Percentiles rank a stretch among this genome's conserved stretches.
Conservation (phyloP, 768 basidiomycete species). For the Mycena vitilis region DNA sequence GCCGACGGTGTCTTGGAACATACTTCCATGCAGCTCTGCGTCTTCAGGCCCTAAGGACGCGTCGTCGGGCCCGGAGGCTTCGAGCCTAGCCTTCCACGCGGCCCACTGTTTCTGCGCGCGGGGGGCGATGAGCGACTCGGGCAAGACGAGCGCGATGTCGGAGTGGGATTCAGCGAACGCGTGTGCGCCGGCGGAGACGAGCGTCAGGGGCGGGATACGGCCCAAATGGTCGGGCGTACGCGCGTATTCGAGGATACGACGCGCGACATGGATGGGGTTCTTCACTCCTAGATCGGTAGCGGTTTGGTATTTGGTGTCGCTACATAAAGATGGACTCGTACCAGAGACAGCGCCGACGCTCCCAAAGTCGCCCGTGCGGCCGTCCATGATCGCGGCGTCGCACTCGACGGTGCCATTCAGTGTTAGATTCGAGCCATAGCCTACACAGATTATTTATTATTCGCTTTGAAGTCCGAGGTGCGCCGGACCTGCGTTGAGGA, state of each 20-base stretch:
- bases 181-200: slow-evolving; percentile 72
- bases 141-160: slow-evolving; percentile 45
- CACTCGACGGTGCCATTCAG: slow-evolving; percentile 81
- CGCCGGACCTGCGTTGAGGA: slow-evolving; percentile 74
- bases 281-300: slow-evolving; percentile 60
- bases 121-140: slow-evolving; percentile 61
- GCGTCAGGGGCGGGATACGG: slow-evolving; percentile 77
- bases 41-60: neutral
- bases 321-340: slow-evolving; percentile 36
- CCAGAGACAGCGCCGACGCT: slow-evolving; percentile 81
- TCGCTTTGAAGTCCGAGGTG: neutral
- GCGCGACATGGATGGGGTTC: slow-evolving; percentile 76
- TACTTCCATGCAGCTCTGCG: slow-evolving; percentile 35
- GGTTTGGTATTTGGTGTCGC: neutral
- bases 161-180: slow-evolving; percentile 56
- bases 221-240: slow-evolving; percentile 62
- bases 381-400: slow-evolving; percentile 81
- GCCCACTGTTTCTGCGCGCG: slow-evolving; percentile 66
- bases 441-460: slow-evolving; percentile 45
- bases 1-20: slow-evolving; percentile 84
- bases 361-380: slow-evolving; percentile 60
- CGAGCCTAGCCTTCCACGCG: slow-evolving; percentile 66
- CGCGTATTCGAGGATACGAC: slow-evolving; percentile 65
- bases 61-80: neutral
- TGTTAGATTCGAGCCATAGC: slow-evolving; percentile 84